Evolutionary conservation across 2,329 filamentous ascomycete genomes (phyloP).

Genomic region (Aspergillus fischeri): DNA sequence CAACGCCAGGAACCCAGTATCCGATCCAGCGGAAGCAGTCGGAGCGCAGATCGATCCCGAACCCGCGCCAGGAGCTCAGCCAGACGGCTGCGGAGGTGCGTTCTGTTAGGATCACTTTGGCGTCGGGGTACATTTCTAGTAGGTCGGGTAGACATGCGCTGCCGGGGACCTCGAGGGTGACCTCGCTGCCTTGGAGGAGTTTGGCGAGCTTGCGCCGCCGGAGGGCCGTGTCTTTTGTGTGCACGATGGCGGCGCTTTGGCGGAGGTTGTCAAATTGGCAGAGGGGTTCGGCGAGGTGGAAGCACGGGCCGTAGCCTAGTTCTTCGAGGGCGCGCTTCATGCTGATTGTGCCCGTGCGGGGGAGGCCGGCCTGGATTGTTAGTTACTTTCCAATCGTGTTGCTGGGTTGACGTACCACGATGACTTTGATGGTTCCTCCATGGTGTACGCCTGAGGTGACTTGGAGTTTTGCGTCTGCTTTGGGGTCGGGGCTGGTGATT

Average conservation of each 20-base stretch:
- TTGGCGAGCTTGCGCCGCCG: slow-evolving; percentile 9
- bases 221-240: slow-evolving; percentile 13
- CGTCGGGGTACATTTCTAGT: slow-evolving; percentile 13
- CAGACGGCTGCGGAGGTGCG: slow-evolving; percentile 12
- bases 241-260: slow-evolving; percentile 10
- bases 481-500: slow-evolving; percentile 11
- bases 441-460: slow-evolving; percentile 6
- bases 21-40: slow-evolving; percentile 15
- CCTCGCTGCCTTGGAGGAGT: slow-evolving; percentile 9
- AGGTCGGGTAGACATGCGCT: slow-evolving; percentile 12
- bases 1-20: slow-evolving; percentile 14
- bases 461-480: slow-evolving; percentile 6
- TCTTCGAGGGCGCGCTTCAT: slow-evolving; percentile 15
- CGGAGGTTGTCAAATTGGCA: slow-evolving; percentile 13
- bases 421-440: slow-evolving; percentile 8
- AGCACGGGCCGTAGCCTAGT: slow-evolving; percentile 14
- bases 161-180: slow-evolving; percentile 12
- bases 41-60: slow-evolving; percentile 12
- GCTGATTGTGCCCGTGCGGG: slow-evolving; percentile 16
- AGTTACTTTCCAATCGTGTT: background rate
- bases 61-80: slow-evolving; percentile 13
- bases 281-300: slow-evolving; percentile 14
- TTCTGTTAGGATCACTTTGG: slow-evolving; percentile 9
- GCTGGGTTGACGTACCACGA: slow-evolving; percentile 8
- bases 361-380: slow-evolving; percentile 13